These are phyloP conservation scores for Sparassis latifolia DNA, from an alignment of 1,284 basidiomycete species.

Conservation along the genomic window DNA sequence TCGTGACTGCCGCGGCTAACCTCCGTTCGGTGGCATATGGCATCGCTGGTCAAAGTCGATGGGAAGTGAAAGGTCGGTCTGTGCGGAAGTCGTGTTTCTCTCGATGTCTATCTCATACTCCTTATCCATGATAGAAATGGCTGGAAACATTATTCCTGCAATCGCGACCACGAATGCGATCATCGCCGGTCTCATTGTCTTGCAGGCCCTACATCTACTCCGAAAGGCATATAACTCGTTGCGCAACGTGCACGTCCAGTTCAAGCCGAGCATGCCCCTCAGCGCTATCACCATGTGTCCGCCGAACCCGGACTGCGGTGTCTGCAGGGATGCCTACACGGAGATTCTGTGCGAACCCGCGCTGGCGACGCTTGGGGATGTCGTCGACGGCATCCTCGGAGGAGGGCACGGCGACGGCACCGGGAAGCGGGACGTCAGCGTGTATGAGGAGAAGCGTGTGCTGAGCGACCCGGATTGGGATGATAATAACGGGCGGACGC, in stretches of 20 bases:
- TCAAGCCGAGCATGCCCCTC: constrained; percentile 70
- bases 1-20: constrained; percentile 93
- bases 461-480: constrained; percentile 87
- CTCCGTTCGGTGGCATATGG: constrained; percentile 87
- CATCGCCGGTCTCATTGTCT: constrained; percentile 88
- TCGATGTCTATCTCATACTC: too few relatives aligned
- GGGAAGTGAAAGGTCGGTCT: constrained; percentile 86
- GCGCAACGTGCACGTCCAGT: constrained; percentile 70
- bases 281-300: constrained; percentile 55
- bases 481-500: constrained; percentile 70
- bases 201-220: constrained; percentile 86
- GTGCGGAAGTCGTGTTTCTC: neutral
- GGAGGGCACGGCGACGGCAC: constrained; percentile 31
- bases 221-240: constrained; percentile 51
- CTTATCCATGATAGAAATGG: constrained; percentile 72
- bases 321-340: constrained; percentile 85
- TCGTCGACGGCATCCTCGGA: constrained; percentile 65
- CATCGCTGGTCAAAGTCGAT: constrained; percentile 86
- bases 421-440: constrained; percentile 58
- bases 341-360: constrained; percentile 65
- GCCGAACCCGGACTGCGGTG: constrained; percentile 73
- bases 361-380: constrained; percentile 61
- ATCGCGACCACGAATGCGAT: constrained; percentile 99
- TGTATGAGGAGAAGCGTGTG: constrained; percentile 81
- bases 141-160: constrained; percentile 98